These are phyloP conservation scores for Backusella circina DNA, from an alignment of 192 early-diverging fungal species.

Conservation along the genomic window DNA sequence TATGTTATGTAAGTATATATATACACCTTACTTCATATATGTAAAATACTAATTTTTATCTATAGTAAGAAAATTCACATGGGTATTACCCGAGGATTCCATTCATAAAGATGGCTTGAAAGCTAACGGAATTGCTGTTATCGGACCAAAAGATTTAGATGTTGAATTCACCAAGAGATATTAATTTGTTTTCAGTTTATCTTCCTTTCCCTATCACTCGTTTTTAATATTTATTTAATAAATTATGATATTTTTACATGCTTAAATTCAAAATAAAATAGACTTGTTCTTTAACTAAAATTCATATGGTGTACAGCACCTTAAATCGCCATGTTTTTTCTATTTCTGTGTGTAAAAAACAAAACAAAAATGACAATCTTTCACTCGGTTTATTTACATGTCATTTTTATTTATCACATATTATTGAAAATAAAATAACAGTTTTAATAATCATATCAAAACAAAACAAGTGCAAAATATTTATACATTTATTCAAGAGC, in stretches of 20 bases:
- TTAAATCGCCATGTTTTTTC: too few species aligned
- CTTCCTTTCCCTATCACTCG: not conserved
- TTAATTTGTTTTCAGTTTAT: not conserved
- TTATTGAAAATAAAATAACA: not conserved
- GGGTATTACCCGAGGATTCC: conserved; percentile 14
- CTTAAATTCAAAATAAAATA: not conserved
- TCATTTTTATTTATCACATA: not conserved
- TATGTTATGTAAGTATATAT: conserved; percentile 35
- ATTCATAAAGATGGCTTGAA: conserved; percentile 2
- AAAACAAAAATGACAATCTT: too few species aligned
- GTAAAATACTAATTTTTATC: not conserved
- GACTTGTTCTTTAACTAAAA: not conserved
- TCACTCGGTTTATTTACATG: not conserved
- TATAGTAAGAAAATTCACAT: conserved; percentile 20
- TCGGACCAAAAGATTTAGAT: not conserved
- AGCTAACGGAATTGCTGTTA: not conserved
- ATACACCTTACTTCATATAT: not conserved
- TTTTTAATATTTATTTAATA: not conserved
- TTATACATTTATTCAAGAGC: not conserved
- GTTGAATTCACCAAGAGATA: not conserved
- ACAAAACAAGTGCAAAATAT: not conserved
- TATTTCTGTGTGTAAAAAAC: too few species aligned
- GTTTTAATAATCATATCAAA: not conserved
- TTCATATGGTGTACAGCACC: too few species aligned
- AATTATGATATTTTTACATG: not conserved